Base-by-base conservation (phyloP, 1,284 basidiomycete genomes). In the Phaffia rhodozyma region DNA sequence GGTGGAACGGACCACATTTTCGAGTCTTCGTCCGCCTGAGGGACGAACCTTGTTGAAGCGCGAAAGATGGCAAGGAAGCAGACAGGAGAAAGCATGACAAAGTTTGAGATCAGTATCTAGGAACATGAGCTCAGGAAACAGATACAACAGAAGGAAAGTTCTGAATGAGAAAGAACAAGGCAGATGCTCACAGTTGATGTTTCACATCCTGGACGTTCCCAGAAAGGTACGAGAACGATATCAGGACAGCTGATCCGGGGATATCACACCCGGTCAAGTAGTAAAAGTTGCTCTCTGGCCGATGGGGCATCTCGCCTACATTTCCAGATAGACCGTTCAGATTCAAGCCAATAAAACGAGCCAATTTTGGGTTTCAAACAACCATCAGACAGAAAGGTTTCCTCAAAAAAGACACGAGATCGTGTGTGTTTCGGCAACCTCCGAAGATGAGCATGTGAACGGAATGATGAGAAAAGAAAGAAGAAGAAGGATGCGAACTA, bases 1-100 rank as follows among this genome's bases (percentile, higher is more conserved):
- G 89, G 89, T n/a, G 89, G 84, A 11, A 88, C 82, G 23, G 84
- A 85, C 90, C 89, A 91, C 84, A 91, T 83, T 57, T 89, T 77
- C 73, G 89, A 87, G 9, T 80, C 82, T 18, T 83, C 78, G 61
- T 85, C 82, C 29, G 82, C 81, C 66, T 86, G 79, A 0, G 89
- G 88, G 59, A 92, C 84, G 74, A 87, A 65, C 23, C 63, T 65
- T 29, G 38, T 43, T 11, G 38, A 7, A 11, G 13, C 13, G 38
- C 38, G 7, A 43, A 16, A 30, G 23, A 49, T 25, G 29, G 30
- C 0, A 56, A 9, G 67, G 60, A 25, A 67, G 20, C 66, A 62
- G 61, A 65, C 38, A 21, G n/a, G 23, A 16, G 20, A n/a, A 9
- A 49, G 47, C 49, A 50, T 43, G n/a, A 60, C 21, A 23, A 4